phyloP scores from a whole-genome alignment of 805 yeast species.

The Candida parachauliodes region DNA sequence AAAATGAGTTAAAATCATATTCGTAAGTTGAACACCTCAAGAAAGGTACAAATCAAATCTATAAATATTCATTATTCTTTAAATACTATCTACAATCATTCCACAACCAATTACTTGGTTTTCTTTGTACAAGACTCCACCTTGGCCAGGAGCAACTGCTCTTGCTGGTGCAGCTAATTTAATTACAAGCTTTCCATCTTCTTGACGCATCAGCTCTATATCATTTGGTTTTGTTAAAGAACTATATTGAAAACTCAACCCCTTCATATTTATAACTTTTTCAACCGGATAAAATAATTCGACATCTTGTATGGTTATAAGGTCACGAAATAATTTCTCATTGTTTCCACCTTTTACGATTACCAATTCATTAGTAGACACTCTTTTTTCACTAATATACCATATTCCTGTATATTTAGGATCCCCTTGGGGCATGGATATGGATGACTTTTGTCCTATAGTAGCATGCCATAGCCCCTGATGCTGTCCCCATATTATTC shows the following conservation, averaged over 20 bases:
- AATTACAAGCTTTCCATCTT: constrained; percentile 19
- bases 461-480: constrained; percentile 94
- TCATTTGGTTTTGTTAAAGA: constrained; percentile 63
- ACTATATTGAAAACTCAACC: constrained; percentile 52
- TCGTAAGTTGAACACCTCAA: no score
- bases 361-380: constrained; percentile 64
- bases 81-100: constrained; percentile 14
- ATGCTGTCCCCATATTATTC: constrained; percentile 76
- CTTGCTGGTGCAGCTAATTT: constrained; percentile 45
- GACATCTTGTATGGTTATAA: constrained; percentile 44
- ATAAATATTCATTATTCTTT: neutral
- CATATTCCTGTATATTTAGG: constrained; percentile 73
- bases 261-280: constrained; percentile 8
- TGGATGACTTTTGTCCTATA: constrained; percentile 78
- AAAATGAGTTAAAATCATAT: no score
- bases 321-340: constrained; percentile 44
- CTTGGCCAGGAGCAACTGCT: constrained; percentile 91
- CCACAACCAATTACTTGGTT: constrained; percentile 64
- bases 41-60: neutral
- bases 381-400: constrained; percentile 76
- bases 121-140: constrained; percentile 65
- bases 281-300: constrained; percentile 38
- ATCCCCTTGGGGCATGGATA: constrained; percentile 87
- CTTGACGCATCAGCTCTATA: constrained; percentile 21
- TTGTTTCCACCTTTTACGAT: constrained; percentile 72